Evolutionary conservation across 2,329 filamentous ascomycete species (phyloP).

Genomic region (Zymoseptoria brevis): DNA sequence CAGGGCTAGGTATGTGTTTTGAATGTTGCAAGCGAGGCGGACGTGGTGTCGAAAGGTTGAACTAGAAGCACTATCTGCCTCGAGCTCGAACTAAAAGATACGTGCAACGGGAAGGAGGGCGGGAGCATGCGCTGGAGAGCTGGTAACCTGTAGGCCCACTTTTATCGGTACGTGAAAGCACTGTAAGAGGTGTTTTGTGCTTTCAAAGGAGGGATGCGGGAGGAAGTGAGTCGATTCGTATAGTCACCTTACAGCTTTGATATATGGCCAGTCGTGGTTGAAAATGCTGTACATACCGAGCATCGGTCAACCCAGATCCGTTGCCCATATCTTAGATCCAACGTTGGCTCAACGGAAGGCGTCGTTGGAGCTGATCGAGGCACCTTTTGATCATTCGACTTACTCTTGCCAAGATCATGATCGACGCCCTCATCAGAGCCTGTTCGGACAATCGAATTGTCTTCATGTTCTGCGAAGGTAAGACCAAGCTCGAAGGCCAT

Average conservation of each 20-base stretch:
- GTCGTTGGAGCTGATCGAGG: too few relatives aligned
- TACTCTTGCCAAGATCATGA: too few relatives aligned
- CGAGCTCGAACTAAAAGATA: neutral
- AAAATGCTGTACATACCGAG: too few relatives aligned
- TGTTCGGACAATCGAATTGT: too few relatives aligned
- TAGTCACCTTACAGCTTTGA: neutral
- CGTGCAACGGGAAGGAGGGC: neutral
- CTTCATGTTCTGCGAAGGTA: too few relatives aligned
- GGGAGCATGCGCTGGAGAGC: neutral
- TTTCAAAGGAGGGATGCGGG: neutral
- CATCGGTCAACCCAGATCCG: too few relatives aligned
- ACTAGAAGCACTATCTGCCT: neutral
- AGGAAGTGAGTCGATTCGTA: neutral
- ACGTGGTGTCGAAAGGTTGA: neutral
- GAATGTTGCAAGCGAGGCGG: neutral
- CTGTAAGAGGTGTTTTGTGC: neutral
- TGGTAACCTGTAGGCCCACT: neutral
- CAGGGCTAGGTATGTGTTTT: neutral
- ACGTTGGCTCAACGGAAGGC: too few relatives aligned
- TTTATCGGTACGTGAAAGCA: neutral
- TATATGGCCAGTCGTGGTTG: neutral
- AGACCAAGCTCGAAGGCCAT: too few relatives aligned
- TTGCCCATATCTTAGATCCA: too few relatives aligned
- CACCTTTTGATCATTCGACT: too few relatives aligned
- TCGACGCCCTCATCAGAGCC: too few relatives aligned